Conservation (phyloP, 371 early-diverging fungal species). For the Blastocladiella emersonii region DNA sequence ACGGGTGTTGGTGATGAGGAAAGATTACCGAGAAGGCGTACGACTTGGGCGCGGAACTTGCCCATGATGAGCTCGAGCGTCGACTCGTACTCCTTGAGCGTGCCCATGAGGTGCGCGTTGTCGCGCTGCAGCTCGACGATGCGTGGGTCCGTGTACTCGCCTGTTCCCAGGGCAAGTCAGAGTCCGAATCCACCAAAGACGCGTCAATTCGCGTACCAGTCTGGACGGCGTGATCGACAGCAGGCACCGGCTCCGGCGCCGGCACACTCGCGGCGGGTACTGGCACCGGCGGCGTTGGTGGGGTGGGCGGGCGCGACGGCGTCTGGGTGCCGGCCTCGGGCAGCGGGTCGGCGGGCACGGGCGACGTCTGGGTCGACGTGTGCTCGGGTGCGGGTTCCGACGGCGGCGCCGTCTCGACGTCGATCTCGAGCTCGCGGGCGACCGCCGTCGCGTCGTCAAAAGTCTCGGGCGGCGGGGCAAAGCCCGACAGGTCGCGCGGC, state of each 20-base stretch:
- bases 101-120: conserved; percentile 20
- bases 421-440: too few relatives aligned
- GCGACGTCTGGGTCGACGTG: too few relatives aligned
- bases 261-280: neutral
- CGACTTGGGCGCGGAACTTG: conserved; percentile 26
- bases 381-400: too few relatives aligned
- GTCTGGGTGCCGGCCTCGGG: neutral
- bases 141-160: conserved; percentile 5
- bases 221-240: neutral
- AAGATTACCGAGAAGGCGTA: neutral
- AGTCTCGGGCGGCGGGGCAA: too few relatives aligned
- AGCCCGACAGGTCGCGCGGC: neutral
- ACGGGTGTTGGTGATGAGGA: neutral
- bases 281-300: neutral
- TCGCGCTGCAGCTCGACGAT: conserved; percentile 21
- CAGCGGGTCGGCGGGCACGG: too few relatives aligned
- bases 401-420: too few relatives aligned
- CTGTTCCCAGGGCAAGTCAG: neutral
- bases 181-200: too few relatives aligned
- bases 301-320: neutral
- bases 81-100: conserved; percentile 28
- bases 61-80: conserved; percentile 30
- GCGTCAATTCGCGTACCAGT: too few relatives aligned
- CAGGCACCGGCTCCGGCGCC: neutral
- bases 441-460: too few relatives aligned